Evolutionary conservation across 495 filamentous ascomycete species (phyloP), one percentile per base, ranked within the genome.

Genomic region (Hypomontagnella monticulosa): DNA sequence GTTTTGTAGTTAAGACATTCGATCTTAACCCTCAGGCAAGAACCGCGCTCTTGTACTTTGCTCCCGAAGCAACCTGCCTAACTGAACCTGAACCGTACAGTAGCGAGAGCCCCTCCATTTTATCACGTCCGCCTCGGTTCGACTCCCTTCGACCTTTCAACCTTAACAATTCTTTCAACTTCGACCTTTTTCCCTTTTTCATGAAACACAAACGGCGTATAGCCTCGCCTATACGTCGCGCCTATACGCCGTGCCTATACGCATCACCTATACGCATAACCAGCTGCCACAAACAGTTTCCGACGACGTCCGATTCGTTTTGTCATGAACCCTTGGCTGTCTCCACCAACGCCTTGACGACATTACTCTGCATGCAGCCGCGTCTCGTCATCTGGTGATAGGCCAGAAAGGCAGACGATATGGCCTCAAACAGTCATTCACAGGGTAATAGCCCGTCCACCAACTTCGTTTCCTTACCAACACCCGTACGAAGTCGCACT

Each of bases 341-440:
- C 32, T 4, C 16, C 10, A 15, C 23, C 7, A 49, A 36, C 43
- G 33, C 38, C 19, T 49, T 43, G 16, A 53, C 50, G 20, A 57
- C 44, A 55, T 16, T 43, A 8, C 8, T 51, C 48, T 69, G 59
- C 55, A 63, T 60, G 66, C 56, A 60, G 61, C 66, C 56, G 60
- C 40, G 40, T 60, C 20, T 57, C 27, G n/a, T 15, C 32, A 7
- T 40, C 46, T 34, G 37, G 30, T 58, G 50, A 60, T 40, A 57
- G 49, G 44, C 40, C 55, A 37, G 46, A 36, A 64, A 40, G 59
- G n/a, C 42, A 57, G 23, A 41, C 56, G 64, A 57, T 36, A 69
- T 69, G 66, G 61, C 60, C 23, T 64, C 66, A 34, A 64, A 69
- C 46, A 56, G 64, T 27, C 47, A 54, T 2, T 40, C 60, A 37